Percentiles rank a stretch among this genome's conserved stretches.
phyloP scores from a whole-genome alignment of 805 yeast genomes.

The Cyberlindnera xylosilytica region DNA sequence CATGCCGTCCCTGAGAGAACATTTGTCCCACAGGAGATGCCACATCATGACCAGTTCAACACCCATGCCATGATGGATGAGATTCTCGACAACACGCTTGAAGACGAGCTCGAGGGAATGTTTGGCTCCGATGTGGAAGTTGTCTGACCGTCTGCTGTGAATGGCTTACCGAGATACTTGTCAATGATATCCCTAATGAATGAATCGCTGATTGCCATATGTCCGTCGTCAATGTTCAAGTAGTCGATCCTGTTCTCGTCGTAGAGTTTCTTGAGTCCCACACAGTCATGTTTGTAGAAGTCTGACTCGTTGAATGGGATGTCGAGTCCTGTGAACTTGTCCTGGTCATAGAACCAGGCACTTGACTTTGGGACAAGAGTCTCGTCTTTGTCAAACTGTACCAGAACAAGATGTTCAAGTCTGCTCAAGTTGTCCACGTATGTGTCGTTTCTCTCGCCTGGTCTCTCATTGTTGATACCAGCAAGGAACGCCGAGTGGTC shows the following conservation, averaged over 20 bases:
- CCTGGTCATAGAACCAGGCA: conserved; percentile 58
- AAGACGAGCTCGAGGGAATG: conserved; percentile 13
- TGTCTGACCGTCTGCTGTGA: conserved; percentile 10
- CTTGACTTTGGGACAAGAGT: conserved; percentile 71
- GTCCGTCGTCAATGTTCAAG: conserved; percentile 50
- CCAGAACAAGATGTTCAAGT: conserved; percentile 54
- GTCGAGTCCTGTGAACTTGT: conserved; percentile 34
- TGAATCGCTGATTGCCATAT: conserved; percentile 60
- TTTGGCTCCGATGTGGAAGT: conserved; percentile 27
- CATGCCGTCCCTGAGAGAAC: too few relatives aligned
- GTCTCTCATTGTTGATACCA: conserved; percentile 61
- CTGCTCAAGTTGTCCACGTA: conserved; percentile 42
- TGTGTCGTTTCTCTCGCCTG: conserved; percentile 30
- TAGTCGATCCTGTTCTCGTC: conserved; percentile 44
- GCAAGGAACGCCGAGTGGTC: conserved; percentile 58
- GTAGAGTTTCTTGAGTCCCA: conserved; percentile 55
- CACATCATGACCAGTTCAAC: neutral
- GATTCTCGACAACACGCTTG: conserved; percentile 10
- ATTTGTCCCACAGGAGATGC: too few relatives aligned
- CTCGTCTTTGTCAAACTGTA: conserved; percentile 58
- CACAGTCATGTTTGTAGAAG: conserved; percentile 48
- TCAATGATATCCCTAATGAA: conserved; percentile 43
- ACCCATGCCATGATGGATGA: conserved; percentile 3
- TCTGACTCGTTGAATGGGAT: conserved; percentile 48
- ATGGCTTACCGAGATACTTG: conserved; percentile 38